phyloP scores from a whole-genome alignment of 164 flowering plant genomes.

The Vitis rupestris region DNA sequence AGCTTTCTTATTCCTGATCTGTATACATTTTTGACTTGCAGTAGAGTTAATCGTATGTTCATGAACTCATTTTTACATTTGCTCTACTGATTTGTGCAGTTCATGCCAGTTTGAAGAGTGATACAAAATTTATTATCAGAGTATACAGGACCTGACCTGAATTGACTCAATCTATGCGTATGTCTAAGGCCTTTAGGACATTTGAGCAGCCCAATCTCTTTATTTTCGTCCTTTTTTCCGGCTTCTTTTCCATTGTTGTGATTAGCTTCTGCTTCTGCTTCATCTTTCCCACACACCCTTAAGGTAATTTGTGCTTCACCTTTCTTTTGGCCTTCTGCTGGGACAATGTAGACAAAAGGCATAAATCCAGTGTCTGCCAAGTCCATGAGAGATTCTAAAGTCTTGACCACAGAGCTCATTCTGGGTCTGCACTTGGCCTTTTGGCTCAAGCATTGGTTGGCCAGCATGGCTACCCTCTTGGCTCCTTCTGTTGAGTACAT shows the following conservation, averaged over 20 bases:
- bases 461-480: conserved; percentile 62
- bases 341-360: conserved; percentile 61
- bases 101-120: conserved; percentile 21
- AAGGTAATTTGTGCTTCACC: too few species aligned
- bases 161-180: conserved; percentile 9
- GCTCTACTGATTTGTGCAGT: background rate
- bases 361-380: conserved; percentile 51
- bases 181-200: conserved; percentile 22
- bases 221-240: conserved; percentile 11
- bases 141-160: conserved; percentile 39
- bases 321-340: conserved; percentile 19
- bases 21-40: too few species aligned
- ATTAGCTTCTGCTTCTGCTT: conserved; percentile 1
- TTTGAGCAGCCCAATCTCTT: conserved; percentile 8
- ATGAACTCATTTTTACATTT: too few species aligned
- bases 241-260: background rate
- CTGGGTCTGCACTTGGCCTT: conserved; percentile 66
- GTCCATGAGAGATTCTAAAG: conserved; percentile 50
- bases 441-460: conserved; percentile 70
- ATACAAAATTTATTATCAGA: conserved; percentile 45
- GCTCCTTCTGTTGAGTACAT: conserved; percentile 73
- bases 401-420: conserved; percentile 67
- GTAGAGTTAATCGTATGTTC: too few species aligned
- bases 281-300: background rate
- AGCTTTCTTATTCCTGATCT: too few species aligned